Base-by-base conservation (phyloP, 495 filamentous ascomycete species). In the Penicillium dipodomyicola region DNA sequence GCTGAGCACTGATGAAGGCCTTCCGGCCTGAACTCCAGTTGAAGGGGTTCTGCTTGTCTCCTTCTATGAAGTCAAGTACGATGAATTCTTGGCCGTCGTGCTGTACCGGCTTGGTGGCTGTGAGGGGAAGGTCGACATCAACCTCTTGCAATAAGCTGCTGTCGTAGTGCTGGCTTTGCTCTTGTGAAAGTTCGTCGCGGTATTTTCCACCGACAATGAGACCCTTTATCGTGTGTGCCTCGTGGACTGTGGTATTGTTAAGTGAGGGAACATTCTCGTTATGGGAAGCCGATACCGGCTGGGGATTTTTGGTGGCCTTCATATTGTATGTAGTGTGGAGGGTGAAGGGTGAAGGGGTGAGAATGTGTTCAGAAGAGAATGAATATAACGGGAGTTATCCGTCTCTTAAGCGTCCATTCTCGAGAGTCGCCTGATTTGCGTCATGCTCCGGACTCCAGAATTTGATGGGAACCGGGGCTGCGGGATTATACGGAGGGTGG, bases 21-120 rank as follows among this genome's bases (percentile, higher is more conserved):
- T 77, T 77, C 22, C 65, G 50, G 20, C 56, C 60, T 2, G 14
- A 23, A 48, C 60, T 69, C 77, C 77, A 79, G 52, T 79, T 79
- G 70, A 79, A 79, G 5, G 77, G 77, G 54, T 78, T 72, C 49
- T 77, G 67, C 17, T 65, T 67, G 37, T 79, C 77, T 4, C 66
- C 71, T 7, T 68, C 56, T 7, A 64, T 65, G 44, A 78, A 79
- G 20, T 70, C 67, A 35, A 79, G 62, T 6, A 76, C 56, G 32
- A 79, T 65, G 22, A 60, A 67, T 8, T 74, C 48, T 9, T 67
- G 37, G 19, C 65, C 74, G 49, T 77, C 43, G 42, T 72, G 62
- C 50, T 70, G 22, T 15, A 52, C 55, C 5, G 61, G 60, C 40
- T 68, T 62, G 20, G 70, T 74, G 27, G 63, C 33, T 5, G 73